Base-by-base conservation (phyloP, 2,329 filamentous ascomycete species). In the Plectosphaerella sp. region DNA sequence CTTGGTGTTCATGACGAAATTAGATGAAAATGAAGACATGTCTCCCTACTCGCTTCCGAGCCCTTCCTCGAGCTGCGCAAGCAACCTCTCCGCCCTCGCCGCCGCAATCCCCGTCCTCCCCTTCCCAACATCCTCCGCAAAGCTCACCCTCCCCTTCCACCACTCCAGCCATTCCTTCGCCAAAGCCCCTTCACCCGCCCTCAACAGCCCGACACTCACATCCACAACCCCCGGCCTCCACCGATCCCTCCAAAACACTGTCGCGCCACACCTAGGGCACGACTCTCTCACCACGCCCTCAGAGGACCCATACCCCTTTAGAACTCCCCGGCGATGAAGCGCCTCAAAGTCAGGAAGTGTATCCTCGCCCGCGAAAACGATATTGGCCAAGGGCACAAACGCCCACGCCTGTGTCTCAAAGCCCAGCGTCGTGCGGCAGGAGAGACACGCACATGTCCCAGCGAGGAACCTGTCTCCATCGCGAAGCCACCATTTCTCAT, bases 341-440 rank as follows among this genome's bases (percentile, higher is more conserved):
- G 56, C 54, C 1, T 47, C 35, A 54, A 74, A 75, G 46, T 71
- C 64, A 6, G 74, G 66, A 1, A 65, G 61, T 1, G 62, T 18
- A 16, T 47, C 1, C 10, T 45, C 15, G 49, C 16, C 2, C 33
- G 48, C 1, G 24, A 80, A 70, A 16, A 72, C 65, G 50, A 89
- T 81, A 58, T 86, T 83, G 2, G 67, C 64, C n/a, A 73, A 72
- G 1, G 83, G 83, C 1, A 88, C 68, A 60, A 88, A 89, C 0
- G 81, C 75, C 86, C 86, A 89, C 0, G 78, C 70, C 58, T 86
- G 79, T 46, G 88, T 76, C 52, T 87, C 82, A 57, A 82, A 84
- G 3, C 85, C 84, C 1, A 79, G 76, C 1, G 69, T 66, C 4
- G 83, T 69, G 6, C 85, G 80, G 62, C 86, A 90, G 2, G 81